Percentiles rank a stretch among this genome's conserved stretches.
Evolutionary conservation across 73 alveolate species (phyloP).

Genomic region (Symbiodinium natans): DNA sequence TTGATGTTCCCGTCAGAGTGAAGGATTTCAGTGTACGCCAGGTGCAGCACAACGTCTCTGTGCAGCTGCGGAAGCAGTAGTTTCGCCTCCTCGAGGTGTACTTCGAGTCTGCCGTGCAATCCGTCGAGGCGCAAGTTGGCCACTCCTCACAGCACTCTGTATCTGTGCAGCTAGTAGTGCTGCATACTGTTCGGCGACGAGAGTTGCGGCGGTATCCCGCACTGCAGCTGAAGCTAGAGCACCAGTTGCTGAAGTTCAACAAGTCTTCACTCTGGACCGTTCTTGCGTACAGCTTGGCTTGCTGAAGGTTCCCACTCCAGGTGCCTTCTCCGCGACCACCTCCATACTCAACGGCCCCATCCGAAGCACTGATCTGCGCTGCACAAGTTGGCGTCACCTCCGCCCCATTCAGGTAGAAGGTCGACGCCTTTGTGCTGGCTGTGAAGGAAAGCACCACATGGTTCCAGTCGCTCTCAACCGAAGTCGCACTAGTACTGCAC

Average conservation of each 20-base stretch:
- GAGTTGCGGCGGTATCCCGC: constrained; percentile 70
- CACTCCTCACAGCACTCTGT: constrained; percentile 80
- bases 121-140: constrained; percentile 40
- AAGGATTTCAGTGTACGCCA: constrained; percentile 11
- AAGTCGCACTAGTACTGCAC: not conserved
- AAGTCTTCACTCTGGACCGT: not conserved
- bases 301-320: constrained; percentile 50
- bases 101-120: constrained; percentile 45
- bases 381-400: constrained; percentile 35
- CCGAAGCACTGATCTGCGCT: constrained; percentile 1
- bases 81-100: constrained; percentile 69
- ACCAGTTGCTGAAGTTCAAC: constrained; percentile 73
- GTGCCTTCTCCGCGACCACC: constrained; percentile 14
- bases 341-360: constrained; percentile 42
- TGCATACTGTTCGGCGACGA: not conserved
- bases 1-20: not conserved
- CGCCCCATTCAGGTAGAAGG: constrained; percentile 37
- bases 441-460: constrained; percentile 22
- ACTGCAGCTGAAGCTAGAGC: constrained; percentile 65
- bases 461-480: not conserved
- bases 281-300: constrained; percentile 39
- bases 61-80: constrained; percentile 62
- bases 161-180: constrained; percentile 49
- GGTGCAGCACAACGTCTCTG: constrained; percentile 51
- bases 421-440: constrained; percentile 3